Evolutionary conservation across 495 filamentous ascomycete species (phyloP).

Genomic region (Aspergillus bertholletiae): DNA sequence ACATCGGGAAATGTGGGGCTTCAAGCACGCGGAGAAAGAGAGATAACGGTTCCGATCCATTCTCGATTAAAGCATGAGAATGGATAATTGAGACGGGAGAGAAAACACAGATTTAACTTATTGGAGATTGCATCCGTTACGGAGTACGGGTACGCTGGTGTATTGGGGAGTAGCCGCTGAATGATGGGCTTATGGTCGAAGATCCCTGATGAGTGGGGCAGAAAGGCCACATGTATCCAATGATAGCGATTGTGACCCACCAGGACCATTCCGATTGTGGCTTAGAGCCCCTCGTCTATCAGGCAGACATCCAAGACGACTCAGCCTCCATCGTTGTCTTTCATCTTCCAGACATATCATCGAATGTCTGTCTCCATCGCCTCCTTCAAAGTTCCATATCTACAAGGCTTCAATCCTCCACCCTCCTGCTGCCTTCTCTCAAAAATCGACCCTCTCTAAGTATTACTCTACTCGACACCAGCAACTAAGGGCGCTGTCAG

Average conservation of each 20-base stretch:
- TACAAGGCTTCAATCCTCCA: neutral
- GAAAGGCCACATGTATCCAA: conserved; percentile 13
- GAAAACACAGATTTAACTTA: neutral
- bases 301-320: conserved; percentile 42
- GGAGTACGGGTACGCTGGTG: neutral
- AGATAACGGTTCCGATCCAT: conserved; percentile 2
- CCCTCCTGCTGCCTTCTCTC: conserved; percentile 8
- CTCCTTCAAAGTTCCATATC: conserved; percentile 10
- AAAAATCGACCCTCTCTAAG: neutral
- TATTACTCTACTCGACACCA: neutral
- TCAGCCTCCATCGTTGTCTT: conserved; percentile 21
- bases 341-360: conserved; percentile 3
- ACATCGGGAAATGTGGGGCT: neutral
- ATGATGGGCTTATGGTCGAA: neutral
- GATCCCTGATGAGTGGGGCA: neutral
- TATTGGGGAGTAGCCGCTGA: neutral
- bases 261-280: conserved; percentile 13
- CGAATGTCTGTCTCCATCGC: conserved; percentile 15
- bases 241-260: neutral
- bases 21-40: conserved; percentile 4
- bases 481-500: neutral
- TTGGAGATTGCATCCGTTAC: neutral
- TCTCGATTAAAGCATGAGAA: neutral
- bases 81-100: neutral
- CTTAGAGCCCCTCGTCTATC: conserved; percentile 34